These are phyloP conservation scores for Lentinus polychrous DNA, from an alignment of 1,284 basidiomycete genomes.

Conservation along the genomic window DNA sequence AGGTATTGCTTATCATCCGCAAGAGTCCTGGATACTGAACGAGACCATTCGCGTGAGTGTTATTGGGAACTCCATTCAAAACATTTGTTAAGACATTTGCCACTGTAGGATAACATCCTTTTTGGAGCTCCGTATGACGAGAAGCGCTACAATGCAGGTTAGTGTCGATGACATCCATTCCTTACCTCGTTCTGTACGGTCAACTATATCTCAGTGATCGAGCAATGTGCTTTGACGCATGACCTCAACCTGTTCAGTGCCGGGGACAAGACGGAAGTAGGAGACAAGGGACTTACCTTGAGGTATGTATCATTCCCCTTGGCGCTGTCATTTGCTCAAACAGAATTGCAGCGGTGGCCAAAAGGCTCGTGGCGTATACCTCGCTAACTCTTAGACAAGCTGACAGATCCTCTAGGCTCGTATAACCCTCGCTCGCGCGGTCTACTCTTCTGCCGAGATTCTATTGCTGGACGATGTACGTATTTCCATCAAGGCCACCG, in stretches of 20 bases:
- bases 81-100: neutral
- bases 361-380: slow-evolving; percentile 30
- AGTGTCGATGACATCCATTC: slow-evolving; percentile 13
- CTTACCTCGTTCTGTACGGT: slow-evolving; percentile 23
- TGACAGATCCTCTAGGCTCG: slow-evolving; percentile 36
- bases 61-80: neutral
- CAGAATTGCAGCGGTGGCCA: slow-evolving; percentile 54
- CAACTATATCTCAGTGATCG: slow-evolving; percentile 35
- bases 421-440: slow-evolving; percentile 67
- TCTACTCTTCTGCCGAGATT: slow-evolving; percentile 57
- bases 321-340: neutral
- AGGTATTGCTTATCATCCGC: slow-evolving; percentile 69
- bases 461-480: slow-evolving; percentile 60
- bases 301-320: slow-evolving; percentile 22
- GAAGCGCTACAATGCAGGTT: slow-evolving; percentile 36
- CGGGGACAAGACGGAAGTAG: slow-evolving; percentile 69
- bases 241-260: slow-evolving; percentile 68
- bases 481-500: slow-evolving; percentile 6
- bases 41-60: slow-evolving; percentile 34
- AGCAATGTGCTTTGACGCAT: slow-evolving; percentile 56
- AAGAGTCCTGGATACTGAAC: slow-evolving; percentile 72
- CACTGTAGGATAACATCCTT: slow-evolving; percentile 35
- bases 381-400: neutral
- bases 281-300: slow-evolving; percentile 58
- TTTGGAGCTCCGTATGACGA: slow-evolving; percentile 38